phyloP scores from a whole-genome alignment of 2,329 filamentous ascomycete species.

The Aschersonia sp. region DNA sequence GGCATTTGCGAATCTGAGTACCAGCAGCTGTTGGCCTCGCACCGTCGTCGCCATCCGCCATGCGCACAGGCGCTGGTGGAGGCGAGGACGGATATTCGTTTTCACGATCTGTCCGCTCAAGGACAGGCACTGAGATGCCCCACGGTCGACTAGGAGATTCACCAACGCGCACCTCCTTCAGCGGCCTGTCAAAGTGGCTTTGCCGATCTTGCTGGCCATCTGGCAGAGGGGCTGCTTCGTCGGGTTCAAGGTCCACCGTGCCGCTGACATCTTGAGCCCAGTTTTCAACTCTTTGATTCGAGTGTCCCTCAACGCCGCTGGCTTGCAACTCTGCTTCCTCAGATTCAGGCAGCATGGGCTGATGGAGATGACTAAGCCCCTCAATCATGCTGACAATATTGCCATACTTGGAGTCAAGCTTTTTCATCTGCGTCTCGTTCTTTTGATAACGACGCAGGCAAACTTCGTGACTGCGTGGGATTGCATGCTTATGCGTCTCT shows the following conservation, averaged over 20 bases:
- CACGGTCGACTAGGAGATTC: constrained; percentile 88
- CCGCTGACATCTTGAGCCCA: constrained; percentile 71
- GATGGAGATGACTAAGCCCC: constrained; percentile 73
- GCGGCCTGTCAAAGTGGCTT: constrained; percentile 65
- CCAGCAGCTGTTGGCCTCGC: constrained; percentile 3
- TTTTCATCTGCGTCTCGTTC: constrained; percentile 70
- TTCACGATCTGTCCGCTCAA: constrained; percentile 24
- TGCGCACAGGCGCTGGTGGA: constrained; percentile 40
- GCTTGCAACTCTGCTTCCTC: constrained; percentile 28
- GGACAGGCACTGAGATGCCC: constrained; percentile 70
- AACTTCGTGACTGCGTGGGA: constrained; percentile 84
- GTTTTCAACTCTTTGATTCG: constrained; percentile 61
- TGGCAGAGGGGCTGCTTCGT: constrained; percentile 21
- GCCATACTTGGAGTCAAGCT: constrained; percentile 88
- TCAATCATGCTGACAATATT: constrained; percentile 90
- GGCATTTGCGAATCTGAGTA: constrained; percentile 34
- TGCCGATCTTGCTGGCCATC: constrained; percentile 38
- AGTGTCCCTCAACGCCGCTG: constrained; percentile 32
- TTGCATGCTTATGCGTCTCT: constrained; percentile 86
- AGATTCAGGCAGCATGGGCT: constrained; percentile 60
- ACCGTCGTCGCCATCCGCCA: constrained; percentile 23
- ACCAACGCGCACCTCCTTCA: constrained; percentile 84
- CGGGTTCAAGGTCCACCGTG: constrained; percentile 22
- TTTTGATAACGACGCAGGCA: constrained; percentile 83
- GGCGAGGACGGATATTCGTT: constrained; percentile 34